Conservation (phyloP, 164 flowering plant genomes). For the Vitis rupestris region DNA sequence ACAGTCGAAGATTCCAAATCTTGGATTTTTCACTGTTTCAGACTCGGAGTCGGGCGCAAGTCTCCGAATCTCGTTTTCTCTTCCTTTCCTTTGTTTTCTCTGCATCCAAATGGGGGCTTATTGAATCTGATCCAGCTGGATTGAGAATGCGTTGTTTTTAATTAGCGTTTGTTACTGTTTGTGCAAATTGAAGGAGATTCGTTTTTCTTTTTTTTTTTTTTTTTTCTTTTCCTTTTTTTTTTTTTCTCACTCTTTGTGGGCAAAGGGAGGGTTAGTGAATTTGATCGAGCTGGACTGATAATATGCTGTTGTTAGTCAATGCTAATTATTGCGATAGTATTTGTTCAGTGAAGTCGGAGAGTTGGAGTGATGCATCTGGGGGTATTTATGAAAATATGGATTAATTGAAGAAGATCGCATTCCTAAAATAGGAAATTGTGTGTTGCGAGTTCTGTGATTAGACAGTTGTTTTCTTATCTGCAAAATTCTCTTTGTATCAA, state of each 20-base stretch:
- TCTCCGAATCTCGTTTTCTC: neutral
- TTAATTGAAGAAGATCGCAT: neutral
- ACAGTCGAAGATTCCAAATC: neutral
- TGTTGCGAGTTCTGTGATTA: neutral
- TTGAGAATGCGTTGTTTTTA: neutral
- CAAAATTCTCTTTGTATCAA: neutral
- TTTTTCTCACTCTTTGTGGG: too few species aligned
- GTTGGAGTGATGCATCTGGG: neutral
- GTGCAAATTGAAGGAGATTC: too few species aligned
- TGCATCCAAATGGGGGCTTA: neutral
- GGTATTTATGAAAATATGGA: neutral
- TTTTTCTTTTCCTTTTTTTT: too few species aligned
- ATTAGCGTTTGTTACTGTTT: too few species aligned
- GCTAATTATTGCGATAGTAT: neutral
- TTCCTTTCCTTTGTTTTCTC: neutral
- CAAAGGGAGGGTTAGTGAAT: too few species aligned
- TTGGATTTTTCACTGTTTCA: neutral
- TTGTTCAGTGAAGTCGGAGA: neutral
- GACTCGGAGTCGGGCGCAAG: neutral
- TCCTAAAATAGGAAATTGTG: neutral
- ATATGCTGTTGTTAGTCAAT: neutral
- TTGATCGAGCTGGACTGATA: too few species aligned
- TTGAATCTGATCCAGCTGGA: conserved; percentile 4
- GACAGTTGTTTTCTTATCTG: neutral
- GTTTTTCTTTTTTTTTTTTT: too few species aligned